A percentile compares a stretch with the other conserved stretches of the same genome.
Evolutionary conservation across 1,284 basidiomycete species (phyloP).

Genomic region (Boletus smithii): DNA sequence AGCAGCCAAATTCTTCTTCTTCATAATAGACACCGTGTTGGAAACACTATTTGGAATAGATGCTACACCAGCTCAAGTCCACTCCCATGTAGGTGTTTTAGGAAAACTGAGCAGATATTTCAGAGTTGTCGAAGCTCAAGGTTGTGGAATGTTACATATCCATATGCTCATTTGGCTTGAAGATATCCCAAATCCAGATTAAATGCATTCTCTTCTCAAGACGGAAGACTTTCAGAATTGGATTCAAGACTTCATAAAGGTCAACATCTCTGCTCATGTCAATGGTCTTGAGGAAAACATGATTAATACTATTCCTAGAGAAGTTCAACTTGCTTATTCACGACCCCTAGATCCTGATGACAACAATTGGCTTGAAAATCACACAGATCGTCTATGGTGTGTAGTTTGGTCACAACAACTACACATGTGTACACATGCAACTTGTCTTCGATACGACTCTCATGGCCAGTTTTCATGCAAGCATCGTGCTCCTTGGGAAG

Average conservation of each 20-base stretch:
- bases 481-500: background rate
- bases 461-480: constrained; percentile 9
- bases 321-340: constrained; percentile 7
- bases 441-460: constrained; percentile 1
- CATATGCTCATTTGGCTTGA: constrained; percentile 14
- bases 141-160: constrained; percentile 13
- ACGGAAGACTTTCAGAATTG: background rate
- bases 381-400: background rate
- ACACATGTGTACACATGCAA: constrained; percentile 1
- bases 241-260: background rate
- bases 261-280: constrained; percentile 3
- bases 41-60: constrained; percentile 25
- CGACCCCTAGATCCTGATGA: background rate
- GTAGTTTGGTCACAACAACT: constrained; percentile 9
- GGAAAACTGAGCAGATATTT: constrained; percentile 16
- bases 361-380: background rate
- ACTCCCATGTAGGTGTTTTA: constrained; percentile 21
- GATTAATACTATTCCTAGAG: background rate
- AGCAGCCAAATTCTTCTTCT: constrained; percentile 34
- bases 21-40: constrained; percentile 27
- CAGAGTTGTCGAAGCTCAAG: constrained; percentile 27
- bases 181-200: constrained; percentile 8
- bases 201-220: constrained; percentile 10
- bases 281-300: constrained; percentile 5
- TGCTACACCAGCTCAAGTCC: constrained; percentile 7